Evolutionary conservation across 1,284 basidiomycete species (phyloP).

Genomic region (Trametes sp.): DNA sequence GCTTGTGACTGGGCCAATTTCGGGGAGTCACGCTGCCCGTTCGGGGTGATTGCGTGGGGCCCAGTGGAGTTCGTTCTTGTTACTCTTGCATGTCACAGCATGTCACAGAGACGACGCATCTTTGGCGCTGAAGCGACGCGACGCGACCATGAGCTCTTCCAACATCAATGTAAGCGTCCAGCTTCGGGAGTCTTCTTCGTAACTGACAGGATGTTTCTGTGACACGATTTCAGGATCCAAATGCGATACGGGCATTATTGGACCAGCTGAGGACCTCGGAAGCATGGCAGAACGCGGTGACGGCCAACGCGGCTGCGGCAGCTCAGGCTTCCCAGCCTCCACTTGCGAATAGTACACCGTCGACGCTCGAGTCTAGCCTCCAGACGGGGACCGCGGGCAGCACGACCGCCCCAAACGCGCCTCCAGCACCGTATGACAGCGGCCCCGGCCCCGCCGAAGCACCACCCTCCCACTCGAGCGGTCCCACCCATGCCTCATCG

Average conservation of each 20-base stretch:
- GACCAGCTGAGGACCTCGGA: conserved; percentile 68
- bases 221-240: conserved; percentile 57
- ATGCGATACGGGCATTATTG: conserved; percentile 68
- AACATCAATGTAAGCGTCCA: conserved; percentile 45
- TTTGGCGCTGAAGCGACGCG: conserved; percentile 12
- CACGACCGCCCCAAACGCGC: not conserved
- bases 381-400: not conserved
- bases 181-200: not conserved
- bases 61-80: conserved; percentile 1
- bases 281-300: conserved; percentile 66
- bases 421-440: not conserved
- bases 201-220: conserved; percentile 1
- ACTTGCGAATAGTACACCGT: conserved; percentile 20
- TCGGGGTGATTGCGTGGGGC: not conserved
- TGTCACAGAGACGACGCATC: conserved; percentile 14
- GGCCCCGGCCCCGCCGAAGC: not conserved
- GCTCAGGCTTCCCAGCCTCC: conserved; percentile 9
- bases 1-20: not conserved
- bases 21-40: conserved; percentile 3
- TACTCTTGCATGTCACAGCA: conserved; percentile 13
- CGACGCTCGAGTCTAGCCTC: conserved; percentile 4
- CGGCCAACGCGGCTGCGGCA: conserved; percentile 12
- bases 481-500: conserved; percentile 38
- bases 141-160: conserved; percentile 39
- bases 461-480: not conserved